Conservation (phyloP, 1,139 yeast genomes). For the Sugiyamaella grinbergsii region DNA sequence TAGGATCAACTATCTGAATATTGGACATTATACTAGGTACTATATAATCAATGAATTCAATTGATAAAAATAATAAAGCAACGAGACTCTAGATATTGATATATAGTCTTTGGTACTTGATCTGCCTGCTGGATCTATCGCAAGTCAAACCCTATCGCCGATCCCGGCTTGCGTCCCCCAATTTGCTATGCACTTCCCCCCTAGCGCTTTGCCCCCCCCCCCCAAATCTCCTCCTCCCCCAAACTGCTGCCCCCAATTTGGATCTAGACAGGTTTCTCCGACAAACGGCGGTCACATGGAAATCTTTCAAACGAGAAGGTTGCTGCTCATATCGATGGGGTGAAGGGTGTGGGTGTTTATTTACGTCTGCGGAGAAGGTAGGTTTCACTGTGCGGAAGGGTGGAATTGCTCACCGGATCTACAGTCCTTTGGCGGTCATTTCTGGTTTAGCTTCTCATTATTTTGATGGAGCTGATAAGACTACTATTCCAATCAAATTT, state of each 20-base stretch:
- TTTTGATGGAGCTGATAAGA: too few species aligned
- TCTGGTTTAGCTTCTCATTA: too few species aligned
- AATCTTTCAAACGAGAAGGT: not conserved
- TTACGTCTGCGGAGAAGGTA: not conserved
- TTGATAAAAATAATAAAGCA: too few species aligned
- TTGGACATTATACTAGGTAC: conserved; percentile 5
- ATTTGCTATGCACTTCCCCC: conserved; percentile 1
- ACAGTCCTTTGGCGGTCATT: not conserved
- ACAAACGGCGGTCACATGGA: too few species aligned
- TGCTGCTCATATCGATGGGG: too few species aligned
- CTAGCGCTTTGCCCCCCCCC: not conserved
- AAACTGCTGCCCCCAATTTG: conserved; percentile 3
- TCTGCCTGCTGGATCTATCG: not conserved
- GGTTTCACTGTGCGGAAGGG: conserved; percentile 1
- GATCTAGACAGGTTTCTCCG: too few species aligned
- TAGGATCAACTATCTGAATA: conserved; percentile 10
- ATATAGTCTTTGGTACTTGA: not conserved
- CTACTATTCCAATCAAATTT: too few species aligned
- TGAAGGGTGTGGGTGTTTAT: too few species aligned
- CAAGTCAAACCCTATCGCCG: conserved; percentile 1
- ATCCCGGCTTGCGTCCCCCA: conserved; percentile 3
- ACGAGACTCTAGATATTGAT: too few species aligned
- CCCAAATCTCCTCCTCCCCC: conserved; percentile 1
- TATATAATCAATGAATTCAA: not conserved
- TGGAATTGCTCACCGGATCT: not conserved